phyloP scores from a whole-genome alignment of 257 asterid genomes.

The Ilex asprella region DNA sequence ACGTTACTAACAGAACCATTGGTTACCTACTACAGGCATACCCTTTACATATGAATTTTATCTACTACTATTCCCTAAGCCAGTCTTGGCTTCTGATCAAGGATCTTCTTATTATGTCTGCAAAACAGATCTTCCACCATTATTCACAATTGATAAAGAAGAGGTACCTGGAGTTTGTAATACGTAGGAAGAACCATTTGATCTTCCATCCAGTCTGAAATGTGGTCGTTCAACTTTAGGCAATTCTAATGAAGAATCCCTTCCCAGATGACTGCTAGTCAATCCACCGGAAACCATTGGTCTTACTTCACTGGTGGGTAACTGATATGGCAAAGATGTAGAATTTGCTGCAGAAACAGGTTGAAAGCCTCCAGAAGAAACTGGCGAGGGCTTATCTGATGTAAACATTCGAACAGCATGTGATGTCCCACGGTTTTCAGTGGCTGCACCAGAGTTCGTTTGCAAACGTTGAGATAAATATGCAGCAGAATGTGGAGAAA shows the following conservation, averaged over 20 bases:
- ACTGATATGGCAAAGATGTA: constrained; percentile 68
- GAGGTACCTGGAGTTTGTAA: constrained; percentile 63
- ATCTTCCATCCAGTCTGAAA: constrained; percentile 57
- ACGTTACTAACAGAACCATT: neutral
- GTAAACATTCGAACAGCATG: constrained; percentile 44
- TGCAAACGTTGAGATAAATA: constrained; percentile 47
- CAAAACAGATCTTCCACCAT: neutral
- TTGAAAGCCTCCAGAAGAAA: constrained; percentile 45
- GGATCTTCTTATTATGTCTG: neutral
- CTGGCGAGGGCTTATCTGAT: constrained; percentile 49
- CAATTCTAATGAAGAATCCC: constrained; percentile 34
- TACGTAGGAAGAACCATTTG: constrained; percentile 54
- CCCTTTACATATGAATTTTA: neutral
- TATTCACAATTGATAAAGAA: constrained; percentile 1
- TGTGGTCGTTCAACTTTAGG: constrained; percentile 59
- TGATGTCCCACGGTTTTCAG: constrained; percentile 41
- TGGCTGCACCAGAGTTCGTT: constrained; percentile 34
- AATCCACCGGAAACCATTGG: constrained; percentile 45
- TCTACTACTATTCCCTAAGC: neutral
- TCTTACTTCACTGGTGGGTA: constrained; percentile 83
- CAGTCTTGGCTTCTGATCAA: neutral
- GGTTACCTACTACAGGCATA: neutral
- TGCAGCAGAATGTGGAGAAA: constrained; percentile 41
- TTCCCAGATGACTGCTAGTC: constrained; percentile 42
- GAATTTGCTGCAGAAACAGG: constrained; percentile 36